A percentile compares a stretch with the other conserved stretches of the same genome.
Conservation (phyloP, 257 asterid genomes). For the Nicotiana sylvestris region DNA sequence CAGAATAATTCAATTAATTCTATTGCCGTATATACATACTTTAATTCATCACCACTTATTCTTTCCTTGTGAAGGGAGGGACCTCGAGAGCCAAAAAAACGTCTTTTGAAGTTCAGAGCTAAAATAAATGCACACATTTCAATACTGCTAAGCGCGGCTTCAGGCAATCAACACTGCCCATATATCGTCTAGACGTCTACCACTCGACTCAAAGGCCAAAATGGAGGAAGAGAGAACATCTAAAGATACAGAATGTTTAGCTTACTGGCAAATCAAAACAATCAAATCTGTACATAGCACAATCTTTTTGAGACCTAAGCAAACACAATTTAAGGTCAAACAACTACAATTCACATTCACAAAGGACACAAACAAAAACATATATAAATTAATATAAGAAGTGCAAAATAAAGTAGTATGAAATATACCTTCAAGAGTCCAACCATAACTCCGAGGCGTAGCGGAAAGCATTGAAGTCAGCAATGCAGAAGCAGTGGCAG, state of each 20-base stretch:
- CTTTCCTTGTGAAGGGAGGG: not conserved
- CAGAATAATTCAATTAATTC: not conserved
- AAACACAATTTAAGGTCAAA: not conserved
- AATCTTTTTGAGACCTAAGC: not conserved
- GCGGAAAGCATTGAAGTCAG: conserved; percentile 85
- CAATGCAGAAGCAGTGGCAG: conserved; percentile 84
- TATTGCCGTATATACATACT: not conserved
- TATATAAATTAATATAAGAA: not conserved
- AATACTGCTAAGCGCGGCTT: not conserved
- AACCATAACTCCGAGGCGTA: conserved; percentile 62
- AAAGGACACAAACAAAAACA: not conserved
- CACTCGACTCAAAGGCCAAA: not conserved
- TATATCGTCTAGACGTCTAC: not conserved
- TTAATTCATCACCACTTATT: not conserved
- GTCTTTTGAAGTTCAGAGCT: not conserved
- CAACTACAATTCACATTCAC: not conserved
- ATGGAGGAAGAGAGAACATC: not conserved
- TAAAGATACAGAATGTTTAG: not conserved
- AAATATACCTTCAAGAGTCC: conserved; percentile 77
- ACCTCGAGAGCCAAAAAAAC: not conserved
- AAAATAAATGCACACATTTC: not conserved
- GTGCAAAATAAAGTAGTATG: not conserved
- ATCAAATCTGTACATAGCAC: not conserved
- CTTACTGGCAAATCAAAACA: not conserved
- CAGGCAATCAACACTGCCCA: not conserved